Conservation (phyloP, 805 yeast species). For the Teunomyces atbi region DNA sequence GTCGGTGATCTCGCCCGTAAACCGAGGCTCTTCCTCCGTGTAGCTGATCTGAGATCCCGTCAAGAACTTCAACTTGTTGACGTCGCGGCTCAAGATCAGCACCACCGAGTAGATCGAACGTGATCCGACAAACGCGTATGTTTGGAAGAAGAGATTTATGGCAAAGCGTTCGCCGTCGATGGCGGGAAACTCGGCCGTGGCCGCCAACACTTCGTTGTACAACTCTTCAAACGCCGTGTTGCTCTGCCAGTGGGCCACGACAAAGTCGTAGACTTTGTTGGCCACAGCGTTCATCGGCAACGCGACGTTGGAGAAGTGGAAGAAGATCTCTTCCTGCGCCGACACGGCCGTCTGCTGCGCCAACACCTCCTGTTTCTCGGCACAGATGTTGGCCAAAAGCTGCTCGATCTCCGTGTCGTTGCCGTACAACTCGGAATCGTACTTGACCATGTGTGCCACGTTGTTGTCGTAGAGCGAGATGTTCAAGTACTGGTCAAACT, state of each 20-base stretch:
- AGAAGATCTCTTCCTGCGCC: constrained; percentile 40
- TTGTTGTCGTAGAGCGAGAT: constrained; percentile 31
- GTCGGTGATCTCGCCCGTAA: constrained; percentile 25
- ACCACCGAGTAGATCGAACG: constrained; percentile 67
- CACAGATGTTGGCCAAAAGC: constrained; percentile 23
- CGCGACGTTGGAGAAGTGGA: constrained; percentile 32
- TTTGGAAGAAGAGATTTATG: constrained; percentile 63
- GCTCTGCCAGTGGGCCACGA: constrained; percentile 39
- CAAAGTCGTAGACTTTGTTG: constrained; percentile 40
- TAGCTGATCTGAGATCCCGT: constrained; percentile 32
- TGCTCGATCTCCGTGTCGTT: constrained; percentile 25
- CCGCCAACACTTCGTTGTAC: constrained; percentile 28
- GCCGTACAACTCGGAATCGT: constrained; percentile 38
- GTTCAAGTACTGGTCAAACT: constrained; percentile 39
- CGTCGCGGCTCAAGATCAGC: constrained; percentile 38
- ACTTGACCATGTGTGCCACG: constrained; percentile 25
- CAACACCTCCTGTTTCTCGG: constrained; percentile 22
- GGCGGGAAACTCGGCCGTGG: constrained; percentile 14
- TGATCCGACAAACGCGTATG: constrained; percentile 78
- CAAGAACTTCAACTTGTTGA: constrained; percentile 37
- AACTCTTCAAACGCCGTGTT: constrained; percentile 35
- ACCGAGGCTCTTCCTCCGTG: constrained; percentile 32
- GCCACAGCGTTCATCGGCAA: constrained; percentile 38
- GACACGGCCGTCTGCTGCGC: constrained; percentile 19
- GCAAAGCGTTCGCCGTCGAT: constrained; percentile 36